Base-by-base conservation (phyloP, 257 asterid genomes). In the Coffea eugenioides region DNA sequence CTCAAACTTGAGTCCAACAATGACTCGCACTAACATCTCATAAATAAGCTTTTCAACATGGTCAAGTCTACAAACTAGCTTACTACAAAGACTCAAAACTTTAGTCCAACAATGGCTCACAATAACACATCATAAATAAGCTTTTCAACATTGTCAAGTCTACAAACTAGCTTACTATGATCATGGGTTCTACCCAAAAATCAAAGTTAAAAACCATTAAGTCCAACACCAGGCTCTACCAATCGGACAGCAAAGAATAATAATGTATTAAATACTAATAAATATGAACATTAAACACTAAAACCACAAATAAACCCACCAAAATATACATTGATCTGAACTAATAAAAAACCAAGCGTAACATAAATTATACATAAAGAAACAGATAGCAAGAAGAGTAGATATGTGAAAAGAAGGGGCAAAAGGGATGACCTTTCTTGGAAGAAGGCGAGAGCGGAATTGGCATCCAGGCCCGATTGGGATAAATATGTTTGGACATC, bases 401-500 rank as follows among this genome's bases (percentile, higher is more conserved):
- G 59, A 34, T 15, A 56, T 45, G 36, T 43, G 21, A 3, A 65
- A 13, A n/a, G 15, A 31, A 52, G 57, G n/a, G 23, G 14, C n/a
- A 69, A 78, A 4, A 67, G 80, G 49, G 72, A 65, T 57, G 69
- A 95, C 97, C 99, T 93, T 84, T 95, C 98, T 88, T 93, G 97
- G 77, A 95, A 86, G 87, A 92, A 91, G n/a, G 98, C 89, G 62
- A 95, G 96, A 61, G 96, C 91, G 23, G 97, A 89, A 86, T 87
- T 93, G 80, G 86, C 97, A 56, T 93, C 97, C 74, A 92, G 95
- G 71, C 86, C 91, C 25, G 90, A 88, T 75, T 92, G 90, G 57
- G 91, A 80, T 46, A 95, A 91, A 86, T 93, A 95, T 7, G 91
- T 86, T 80, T 92, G 97, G 20, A 95, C 97, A 82, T 95, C 98